Percentiles rank a stretch among this genome's conserved stretches.
Conservation (phyloP, 2,329 filamentous ascomycete species). For the Penicillium sp. region DNA sequence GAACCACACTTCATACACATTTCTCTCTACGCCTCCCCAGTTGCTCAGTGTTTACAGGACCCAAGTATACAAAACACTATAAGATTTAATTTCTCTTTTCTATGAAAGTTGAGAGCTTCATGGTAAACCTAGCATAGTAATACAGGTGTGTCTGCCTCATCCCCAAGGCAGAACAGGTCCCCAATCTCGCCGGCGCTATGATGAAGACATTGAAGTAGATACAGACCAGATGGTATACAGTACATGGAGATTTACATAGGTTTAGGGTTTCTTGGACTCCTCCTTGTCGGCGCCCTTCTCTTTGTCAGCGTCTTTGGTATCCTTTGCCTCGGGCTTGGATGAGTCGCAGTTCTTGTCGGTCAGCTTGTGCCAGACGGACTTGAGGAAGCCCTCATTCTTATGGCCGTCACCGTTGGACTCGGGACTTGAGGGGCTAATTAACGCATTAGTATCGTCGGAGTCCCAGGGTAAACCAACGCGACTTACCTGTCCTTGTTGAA, state of each 20-base stretch:
- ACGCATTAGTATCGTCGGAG: background rate
- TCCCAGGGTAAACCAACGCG: background rate
- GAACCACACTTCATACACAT: background rate
- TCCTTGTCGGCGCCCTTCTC: slow-evolving; percentile 26
- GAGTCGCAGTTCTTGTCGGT: slow-evolving; percentile 57
- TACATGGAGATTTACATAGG: slow-evolving; percentile 24
- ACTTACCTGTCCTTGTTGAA: slow-evolving; percentile 59
- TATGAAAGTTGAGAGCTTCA: slow-evolving; percentile 25
- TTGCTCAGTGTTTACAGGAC: too few relatives aligned
- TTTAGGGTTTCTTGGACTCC: slow-evolving; percentile 42
- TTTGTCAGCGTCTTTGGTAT: slow-evolving; percentile 27
- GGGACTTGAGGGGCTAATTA: slow-evolving; percentile 22
- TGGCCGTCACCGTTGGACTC: slow-evolving; percentile 50
- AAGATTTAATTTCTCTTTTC: background rate
- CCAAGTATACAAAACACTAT: background rate
- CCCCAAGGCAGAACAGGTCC: slow-evolving; percentile 19
- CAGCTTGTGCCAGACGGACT: slow-evolving; percentile 87
- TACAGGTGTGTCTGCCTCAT: slow-evolving; percentile 20
- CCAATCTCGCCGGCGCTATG: slow-evolving; percentile 42
- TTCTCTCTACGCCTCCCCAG: background rate
- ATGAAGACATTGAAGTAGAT: slow-evolving; percentile 27
- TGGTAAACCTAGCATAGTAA: slow-evolving; percentile 21
- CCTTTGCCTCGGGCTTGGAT: slow-evolving; percentile 30
- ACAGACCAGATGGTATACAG: slow-evolving; percentile 28
- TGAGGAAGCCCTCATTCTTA: slow-evolving; percentile 85